Evolutionary conservation across 2,329 filamentous ascomycete genomes (phyloP).

Genomic region (Fusarium chaquense): DNA sequence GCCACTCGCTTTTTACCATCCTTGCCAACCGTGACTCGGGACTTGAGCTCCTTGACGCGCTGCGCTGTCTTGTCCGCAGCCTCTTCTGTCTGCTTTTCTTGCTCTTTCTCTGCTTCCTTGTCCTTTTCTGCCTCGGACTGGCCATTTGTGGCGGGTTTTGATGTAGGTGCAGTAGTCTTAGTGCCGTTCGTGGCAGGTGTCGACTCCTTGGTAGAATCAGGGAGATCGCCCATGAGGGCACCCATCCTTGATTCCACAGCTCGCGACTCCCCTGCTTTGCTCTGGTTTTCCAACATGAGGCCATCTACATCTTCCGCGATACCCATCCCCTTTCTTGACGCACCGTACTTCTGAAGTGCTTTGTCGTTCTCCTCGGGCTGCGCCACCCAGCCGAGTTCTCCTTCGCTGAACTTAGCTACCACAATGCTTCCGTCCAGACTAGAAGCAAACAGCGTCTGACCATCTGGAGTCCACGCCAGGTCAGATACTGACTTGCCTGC

Average conservation of each 20-base stretch:
- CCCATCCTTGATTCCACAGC: constrained; percentile 97
- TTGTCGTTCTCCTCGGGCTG: constrained; percentile 91
- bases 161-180: constrained; percentile 57
- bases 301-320: constrained; percentile 94
- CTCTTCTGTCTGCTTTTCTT: constrained; percentile 59
- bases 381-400: constrained; percentile 90
- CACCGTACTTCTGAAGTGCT: constrained; percentile 91
- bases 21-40: constrained; percentile 92
- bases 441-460: constrained; percentile 84
- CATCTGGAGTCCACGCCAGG: constrained; percentile 92
- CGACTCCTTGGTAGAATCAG: constrained; percentile 66
- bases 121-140: constrained; percentile 53
- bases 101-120: constrained; percentile 52
- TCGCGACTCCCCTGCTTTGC: constrained; percentile 89
- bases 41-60: constrained; percentile 76
- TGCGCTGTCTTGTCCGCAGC: constrained; percentile 66
- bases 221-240: constrained; percentile 91
- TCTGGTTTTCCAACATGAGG: constrained; percentile 86
- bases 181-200: constrained; percentile 63
- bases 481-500: constrained; percentile 94
- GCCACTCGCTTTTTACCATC: constrained; percentile 97
- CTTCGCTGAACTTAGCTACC: constrained; percentile 82
- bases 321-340: constrained; percentile 86
- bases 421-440: constrained; percentile 92
- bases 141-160: constrained; percentile 57